phyloP scores from a whole-genome alignment of 2,329 filamentous ascomycete species.

The Nemania sp. region DNA sequence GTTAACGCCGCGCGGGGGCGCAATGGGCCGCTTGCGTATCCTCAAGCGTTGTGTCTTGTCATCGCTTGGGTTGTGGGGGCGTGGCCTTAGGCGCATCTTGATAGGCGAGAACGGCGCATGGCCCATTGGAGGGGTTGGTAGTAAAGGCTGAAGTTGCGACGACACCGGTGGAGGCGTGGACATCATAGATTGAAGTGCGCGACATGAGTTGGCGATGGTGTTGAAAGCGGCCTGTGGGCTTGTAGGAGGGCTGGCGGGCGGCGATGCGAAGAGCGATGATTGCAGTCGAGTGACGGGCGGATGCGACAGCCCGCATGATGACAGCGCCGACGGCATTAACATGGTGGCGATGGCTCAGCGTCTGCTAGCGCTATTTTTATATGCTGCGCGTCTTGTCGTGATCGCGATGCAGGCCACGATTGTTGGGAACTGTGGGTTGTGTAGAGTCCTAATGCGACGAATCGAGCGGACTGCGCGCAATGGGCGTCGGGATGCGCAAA shows the following conservation, averaged over 20 bases:
- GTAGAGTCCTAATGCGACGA: constrained; percentile 19
- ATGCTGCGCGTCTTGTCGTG: constrained; percentile 1
- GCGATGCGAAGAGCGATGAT: constrained; percentile 58
- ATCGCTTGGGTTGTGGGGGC: constrained; percentile 41
- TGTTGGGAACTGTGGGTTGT: not conserved
- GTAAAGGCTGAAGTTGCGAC: constrained; percentile 45
- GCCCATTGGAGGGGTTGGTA: constrained; percentile 58
- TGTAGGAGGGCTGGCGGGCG: constrained; percentile 59
- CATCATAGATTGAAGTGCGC: constrained; percentile 63
- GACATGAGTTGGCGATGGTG: constrained; percentile 63
- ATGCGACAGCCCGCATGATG: constrained; percentile 58
- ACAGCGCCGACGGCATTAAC: constrained; percentile 62
- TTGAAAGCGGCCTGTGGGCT: constrained; percentile 52
- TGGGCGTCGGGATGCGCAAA: not conserved
- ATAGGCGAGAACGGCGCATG: constrained; percentile 51
- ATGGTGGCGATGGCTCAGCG: constrained; percentile 45
- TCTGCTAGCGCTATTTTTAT: not conserved
- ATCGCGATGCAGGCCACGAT: constrained; percentile 1
- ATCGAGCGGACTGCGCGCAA: not conserved
- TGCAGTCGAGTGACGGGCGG: constrained; percentile 50
- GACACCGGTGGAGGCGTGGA: constrained; percentile 43
- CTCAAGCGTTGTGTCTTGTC: constrained; percentile 46
- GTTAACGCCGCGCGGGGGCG: constrained; percentile 51
- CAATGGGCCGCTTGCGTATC: constrained; percentile 54
- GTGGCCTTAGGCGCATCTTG: constrained; percentile 59